Evolutionary conservation across 768 basidiomycete genomes (phyloP).

Genomic region (Pluteus cervinus): DNA sequence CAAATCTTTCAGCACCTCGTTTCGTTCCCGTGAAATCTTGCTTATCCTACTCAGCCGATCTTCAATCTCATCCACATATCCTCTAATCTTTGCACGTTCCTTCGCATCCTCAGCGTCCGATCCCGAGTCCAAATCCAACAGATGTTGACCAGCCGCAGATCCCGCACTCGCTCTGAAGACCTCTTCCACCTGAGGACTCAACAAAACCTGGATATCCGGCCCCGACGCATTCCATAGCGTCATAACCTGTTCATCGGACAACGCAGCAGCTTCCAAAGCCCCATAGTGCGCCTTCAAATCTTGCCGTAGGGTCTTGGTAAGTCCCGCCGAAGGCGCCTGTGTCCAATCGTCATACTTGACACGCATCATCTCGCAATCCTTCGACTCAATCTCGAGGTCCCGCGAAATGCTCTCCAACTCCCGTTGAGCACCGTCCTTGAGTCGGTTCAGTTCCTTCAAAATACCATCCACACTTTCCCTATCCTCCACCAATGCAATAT

Average conservation of each 20-base stretch:
- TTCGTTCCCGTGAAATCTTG: constrained; percentile 81
- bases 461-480: constrained; percentile 61
- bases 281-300: constrained; percentile 74
- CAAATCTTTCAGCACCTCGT: constrained; percentile 84
- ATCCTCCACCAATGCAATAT: constrained; percentile 65
- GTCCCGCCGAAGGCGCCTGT: constrained; percentile 73
- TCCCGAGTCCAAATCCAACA: constrained; percentile 65
- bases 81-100: constrained; percentile 62
- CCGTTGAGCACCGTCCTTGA: constrained; percentile 50
- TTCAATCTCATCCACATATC: constrained; percentile 68
- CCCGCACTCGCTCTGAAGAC: constrained; percentile 50
- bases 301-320: constrained; percentile 64
- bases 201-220: constrained; percentile 57
- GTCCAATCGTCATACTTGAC: constrained; percentile 90
- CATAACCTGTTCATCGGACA: constrained; percentile 73
- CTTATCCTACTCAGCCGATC: constrained; percentile 71
- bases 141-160: constrained; percentile 27
- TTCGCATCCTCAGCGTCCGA: constrained; percentile 56
- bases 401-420: constrained; percentile 58
- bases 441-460: constrained; percentile 49
- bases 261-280: constrained; percentile 69
- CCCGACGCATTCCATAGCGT: constrained; percentile 66
- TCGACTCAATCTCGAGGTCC: constrained; percentile 76
- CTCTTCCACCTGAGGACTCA: constrained; percentile 55
- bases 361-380: constrained; percentile 84